Base-by-base conservation (phyloP, 768 basidiomycete genomes). In the Pisolithus marmoratus region DNA sequence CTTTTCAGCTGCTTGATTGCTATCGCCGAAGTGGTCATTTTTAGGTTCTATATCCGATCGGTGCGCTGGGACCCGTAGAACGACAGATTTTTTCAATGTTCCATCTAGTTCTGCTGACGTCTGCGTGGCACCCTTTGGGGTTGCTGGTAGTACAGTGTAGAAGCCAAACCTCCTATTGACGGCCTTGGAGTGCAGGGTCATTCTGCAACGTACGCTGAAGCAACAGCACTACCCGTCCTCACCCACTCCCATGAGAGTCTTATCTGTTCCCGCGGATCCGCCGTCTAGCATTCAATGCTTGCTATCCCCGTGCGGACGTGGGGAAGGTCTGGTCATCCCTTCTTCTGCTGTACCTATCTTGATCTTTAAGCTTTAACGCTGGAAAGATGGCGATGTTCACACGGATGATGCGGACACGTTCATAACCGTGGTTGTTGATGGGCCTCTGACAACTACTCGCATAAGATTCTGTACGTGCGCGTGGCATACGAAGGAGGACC, bases 21-120 rank as follows among this genome's bases (percentile, higher is more conserved):
- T 34, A 34, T 49, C 38, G 29, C 34, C 56, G 5, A 29, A 60
- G 42, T 8, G 31, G 8, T 41, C 8, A 22, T 8, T 24, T 29
- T 27, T 5, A 57, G 97, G 94, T 99, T 98, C 76, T 90, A 94
- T 70, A 72, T 98, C 46, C 95, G 0, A 85, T 99, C 56, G 96
- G 96, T 54, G 96, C 94, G 2, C 76, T 98, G 23, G 96, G 96
- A 29, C 92, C 94, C 91, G 96, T 37, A 96, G 96, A 52, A 87
- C 98, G 8, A 83, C 85, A 48, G 94, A 99, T 65, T 99, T 95
- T 73, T 99, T 95, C 67, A 82, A 81, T 46, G 72, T 97, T 52
- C 72, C 87, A 58, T 93, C 96, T 11, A 76, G 78, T 2, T 76
- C 77, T 8, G 79, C 98, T 56, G 96, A 99, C 63, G 78, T 99